phyloP scores from a whole-genome alignment of 345 rosid species.

The Populus alba region DNA sequence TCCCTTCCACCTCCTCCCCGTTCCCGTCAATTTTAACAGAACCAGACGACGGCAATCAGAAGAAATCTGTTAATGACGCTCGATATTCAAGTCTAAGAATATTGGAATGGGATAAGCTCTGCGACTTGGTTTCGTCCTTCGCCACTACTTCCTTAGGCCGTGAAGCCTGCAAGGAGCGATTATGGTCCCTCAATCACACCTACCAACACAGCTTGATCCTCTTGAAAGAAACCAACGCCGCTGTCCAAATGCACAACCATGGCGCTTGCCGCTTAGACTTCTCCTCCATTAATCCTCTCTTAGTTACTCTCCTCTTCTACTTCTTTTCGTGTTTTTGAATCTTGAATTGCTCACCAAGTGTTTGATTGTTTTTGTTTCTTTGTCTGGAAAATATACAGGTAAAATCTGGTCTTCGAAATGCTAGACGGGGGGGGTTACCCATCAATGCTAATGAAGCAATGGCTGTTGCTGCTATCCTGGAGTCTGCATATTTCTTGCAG shows the following conservation, averaged over 20 bases:
- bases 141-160: conserved; percentile 78
- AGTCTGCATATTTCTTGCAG: conserved; percentile 60
- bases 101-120: conserved; percentile 89
- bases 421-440: conserved; percentile 39
- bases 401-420: conserved; percentile 48
- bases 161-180: conserved; percentile 58
- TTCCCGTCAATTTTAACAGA: too few species aligned
- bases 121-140: conserved; percentile 72
- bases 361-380: conserved; percentile 5
- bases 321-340: neutral
- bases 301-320: conserved; percentile 28
- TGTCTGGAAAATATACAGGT: conserved; percentile 35
- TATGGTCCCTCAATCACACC: conserved; percentile 58
- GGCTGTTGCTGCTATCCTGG: conserved; percentile 57
- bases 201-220: conserved; percentile 69
- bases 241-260: conserved; percentile 65
- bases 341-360: neutral
- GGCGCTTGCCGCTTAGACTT: conserved; percentile 68
- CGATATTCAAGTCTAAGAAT: conserved; percentile 56
- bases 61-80: conserved; percentile 6
- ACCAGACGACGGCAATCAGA: too few species aligned
- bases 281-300: conserved; percentile 42
- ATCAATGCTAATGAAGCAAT: conserved; percentile 58
- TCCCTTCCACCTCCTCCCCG: too few species aligned
- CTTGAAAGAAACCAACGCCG: conserved; percentile 76